Evolutionary conservation across 768 basidiomycete species (phyloP).

Genomic region (Trametes coccinea): DNA sequence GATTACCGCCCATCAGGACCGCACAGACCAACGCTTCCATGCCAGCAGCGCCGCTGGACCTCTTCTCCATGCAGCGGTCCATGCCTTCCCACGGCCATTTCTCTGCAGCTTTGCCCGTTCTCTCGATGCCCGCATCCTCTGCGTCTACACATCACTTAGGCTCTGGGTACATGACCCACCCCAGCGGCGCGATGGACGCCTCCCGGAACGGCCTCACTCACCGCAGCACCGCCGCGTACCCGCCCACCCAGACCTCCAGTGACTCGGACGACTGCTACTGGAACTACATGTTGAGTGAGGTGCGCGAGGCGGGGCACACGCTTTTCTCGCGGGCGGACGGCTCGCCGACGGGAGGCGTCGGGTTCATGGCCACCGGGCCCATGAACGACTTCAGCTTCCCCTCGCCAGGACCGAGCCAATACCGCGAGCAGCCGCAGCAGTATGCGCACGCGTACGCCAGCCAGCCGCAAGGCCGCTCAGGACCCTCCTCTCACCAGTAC

Average conservation of each 20-base stretch:
- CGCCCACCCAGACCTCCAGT: not conserved
- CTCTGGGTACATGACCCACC: not conserved
- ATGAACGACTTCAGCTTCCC: slow-evolving; percentile 2
- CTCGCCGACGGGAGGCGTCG: not conserved
- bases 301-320: not conserved
- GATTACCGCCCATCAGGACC: slow-evolving; percentile 12
- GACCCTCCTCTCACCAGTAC: not conserved
- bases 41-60: not conserved
- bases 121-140: slow-evolving; percentile 5
- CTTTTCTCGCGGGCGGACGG: not conserved
- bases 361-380: not conserved
- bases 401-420: not conserved
- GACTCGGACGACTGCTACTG: slow-evolving; percentile 9
- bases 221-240: not conserved
- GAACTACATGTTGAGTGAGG: slow-evolving; percentile 12
- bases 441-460: not conserved
- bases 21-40: not conserved
- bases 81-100: not conserved
- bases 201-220: slow-evolving; percentile 1
- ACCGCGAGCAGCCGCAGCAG: slow-evolving; percentile 3
- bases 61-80: not conserved
- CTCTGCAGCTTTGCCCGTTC: slow-evolving; percentile 3
- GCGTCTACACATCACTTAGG: not conserved
- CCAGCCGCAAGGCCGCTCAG: not conserved
- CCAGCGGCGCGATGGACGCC: not conserved